Evolutionary conservation across 2,329 filamentous ascomycete genomes (phyloP), one percentile per base, ranked within the genome.

Genomic region (Emericellopsis atlantica): DNA sequence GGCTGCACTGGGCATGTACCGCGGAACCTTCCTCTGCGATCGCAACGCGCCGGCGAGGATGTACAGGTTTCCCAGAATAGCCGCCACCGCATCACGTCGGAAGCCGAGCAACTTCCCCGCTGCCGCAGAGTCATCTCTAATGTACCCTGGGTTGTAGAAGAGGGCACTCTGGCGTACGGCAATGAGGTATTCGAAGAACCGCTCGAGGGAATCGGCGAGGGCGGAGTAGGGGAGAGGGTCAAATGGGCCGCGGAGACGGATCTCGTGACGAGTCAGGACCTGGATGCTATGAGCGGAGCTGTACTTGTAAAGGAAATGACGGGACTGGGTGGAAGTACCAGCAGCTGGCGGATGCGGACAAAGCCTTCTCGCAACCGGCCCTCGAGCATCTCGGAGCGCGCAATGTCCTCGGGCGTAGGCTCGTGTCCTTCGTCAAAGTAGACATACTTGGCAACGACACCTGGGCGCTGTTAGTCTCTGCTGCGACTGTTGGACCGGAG

Each of bases 301-400:
- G 8, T 29, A 3, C 6, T 18, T 37, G n/a, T 22, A 37, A 9
- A 16, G 15, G 3, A 16, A 23, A 16, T 5, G 16, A 5, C 6
- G 12, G 26, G 26, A 12, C 26, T 29, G 29, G 32, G 5, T 31
- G n/a, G 32, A 3, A 47, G 49, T 47, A 70, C 70, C 42, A 77
- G 54, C 9, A 78, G 58, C 48, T 78, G 70, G 33, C 73, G 60
- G 40, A 78, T 68, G 34, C 74, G 59, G 6, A 77, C 69, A 38
- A 78, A 77, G 4, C 72, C 72, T 57, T 79, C 74, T 34, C 74
- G 63, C n/a, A 79, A 56, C 24, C 70, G 66, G 11, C 71, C 73
- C 53, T 79, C 74, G 3, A 77, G 65, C 51, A 73, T 67, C 53
- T 78, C 72, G 6, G 74, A 77, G 18, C 60, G 55, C 43, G 61